Evolutionary conservation across 805 yeast genomes (phyloP), one percentile per base, ranked within the genome.

Genomic region (Candida loeiensis): DNA sequence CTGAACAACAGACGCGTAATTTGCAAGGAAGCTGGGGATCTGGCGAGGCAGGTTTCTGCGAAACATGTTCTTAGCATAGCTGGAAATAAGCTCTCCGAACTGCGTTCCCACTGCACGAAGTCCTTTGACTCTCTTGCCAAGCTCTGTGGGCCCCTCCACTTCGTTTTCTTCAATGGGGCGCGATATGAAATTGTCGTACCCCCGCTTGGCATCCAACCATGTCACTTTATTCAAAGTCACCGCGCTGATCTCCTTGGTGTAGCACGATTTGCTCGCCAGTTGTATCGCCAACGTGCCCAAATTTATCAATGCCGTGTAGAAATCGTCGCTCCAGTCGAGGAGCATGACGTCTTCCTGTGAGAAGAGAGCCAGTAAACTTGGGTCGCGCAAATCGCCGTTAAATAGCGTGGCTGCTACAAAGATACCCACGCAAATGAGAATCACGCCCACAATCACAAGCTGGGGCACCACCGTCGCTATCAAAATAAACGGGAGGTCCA

Each of bases 381-480:
- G 33, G 33, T 30, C 33, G 15, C 33, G 33, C 21, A 30, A 30
- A 13, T 30, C 33, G 62, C 81, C 63, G 34, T 80, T 79, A n/a
- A 78, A 71, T 4, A 81, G 34, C 1, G 79, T 69, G 0, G 95
- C 90, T 32, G 80, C 45, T 0, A 64, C 49, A 50, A 82, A 83
- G 4, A 84, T 76, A 0, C 56, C 34, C 0, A 71, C 51, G 43
- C 93, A 82, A 12, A 81, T 50, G 1, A 61, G 11, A 4, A 80
- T 74, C 13, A 83, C 70, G 4, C 53, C 43, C 3, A 79, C 46
- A 0, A 81, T 75, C 27, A 80, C 56, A 14, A 84, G 55, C 51
- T 85, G 90, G 1, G 95, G 95, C 11, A 77, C 56, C 46, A 79
- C 78, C 1, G 88, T 82, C 43, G 79, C 54, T 11, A 77, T 58